Evolutionary conservation across 148 eudicot species (phyloP).

Genomic region (Amaranthus palmeri): DNA sequence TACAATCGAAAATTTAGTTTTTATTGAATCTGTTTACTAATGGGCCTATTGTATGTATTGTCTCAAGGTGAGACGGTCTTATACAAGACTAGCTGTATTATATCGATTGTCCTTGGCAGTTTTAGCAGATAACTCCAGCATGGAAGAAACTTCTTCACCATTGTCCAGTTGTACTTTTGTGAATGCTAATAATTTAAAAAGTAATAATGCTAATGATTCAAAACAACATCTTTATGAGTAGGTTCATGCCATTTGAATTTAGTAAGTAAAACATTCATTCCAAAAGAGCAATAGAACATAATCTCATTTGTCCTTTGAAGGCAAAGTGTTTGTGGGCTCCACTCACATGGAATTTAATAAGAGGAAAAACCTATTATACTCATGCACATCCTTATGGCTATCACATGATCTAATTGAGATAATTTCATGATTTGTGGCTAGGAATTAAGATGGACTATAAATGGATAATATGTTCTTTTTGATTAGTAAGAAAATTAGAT

Average conservation of each 20-base stretch:
- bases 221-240: neutral
- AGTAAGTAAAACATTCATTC: neutral
- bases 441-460: neutral
- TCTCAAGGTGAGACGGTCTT: too few relatives aligned
- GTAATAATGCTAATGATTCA: neutral
- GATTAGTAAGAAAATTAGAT: neutral
- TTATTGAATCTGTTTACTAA: too few relatives aligned
- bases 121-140: too few relatives aligned
- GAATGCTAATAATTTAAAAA: too few relatives aligned
- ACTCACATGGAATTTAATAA: conserved; percentile 1
- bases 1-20: too few relatives aligned
- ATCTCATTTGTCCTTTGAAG: conserved; percentile 3
- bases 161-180: too few relatives aligned
- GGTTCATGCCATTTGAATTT: neutral
- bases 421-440: conserved; percentile 1
- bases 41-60: too few relatives aligned
- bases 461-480: conserved; percentile 16
- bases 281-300: conserved; percentile 5
- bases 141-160: too few relatives aligned
- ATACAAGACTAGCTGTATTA: too few relatives aligned
- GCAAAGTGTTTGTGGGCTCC: neutral
- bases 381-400: neutral
- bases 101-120: too few relatives aligned
- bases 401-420: neutral
- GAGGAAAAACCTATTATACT: neutral